Base-by-base conservation (phyloP, 305 asterid species). In the Ilex paraguariensis region DNA sequence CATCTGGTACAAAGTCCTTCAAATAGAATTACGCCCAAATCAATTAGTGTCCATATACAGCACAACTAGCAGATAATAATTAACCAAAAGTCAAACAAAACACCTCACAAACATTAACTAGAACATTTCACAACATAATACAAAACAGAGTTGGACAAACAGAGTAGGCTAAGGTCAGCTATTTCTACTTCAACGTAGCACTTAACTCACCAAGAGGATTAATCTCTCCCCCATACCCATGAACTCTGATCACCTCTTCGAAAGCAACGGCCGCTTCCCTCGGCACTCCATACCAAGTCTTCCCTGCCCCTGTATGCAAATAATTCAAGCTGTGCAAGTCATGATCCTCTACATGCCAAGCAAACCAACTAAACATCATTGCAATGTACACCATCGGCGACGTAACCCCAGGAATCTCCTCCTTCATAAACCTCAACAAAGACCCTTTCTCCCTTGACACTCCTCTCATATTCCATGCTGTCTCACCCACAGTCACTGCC, bases 321-420 rank as follows among this genome's bases (percentile, higher is more conserved):
- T 91, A 94, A 82, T 94, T 94, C 94, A 94, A 83, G 81, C 99
- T 94, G 71, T 94, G 99, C 80, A 94, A 80, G 71, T 94, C 99
- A 79, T 94, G 99, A 85, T 94, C 99, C 79, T 94, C 99, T 39
- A 91, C 99, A 63, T 94, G 99, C 99, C 99, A 94, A 72, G 99
- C 99, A 79, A 94, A 94, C 99, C 99, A 94, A 66, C 99, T 94
- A 77, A 94, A 91, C 95, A 94, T 76, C 99, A 94, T 94, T 12
- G 98, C 98, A 64, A 94, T 77, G 73, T 94, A 94, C 68, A 94
- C 95, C 99, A 94, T 94, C 1, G 99, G 99, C 1, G 99, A 94
- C 48, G 98, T 94, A 36, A 94, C 99, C 33, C 99, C 99, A 0
- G 99, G 97, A 42, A 94, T 94, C 70, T 94, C 99, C 86, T 94